Base-by-base conservation (phyloP, 1,284 basidiomycete species). In the Ceratobasidium sp. region DNA sequence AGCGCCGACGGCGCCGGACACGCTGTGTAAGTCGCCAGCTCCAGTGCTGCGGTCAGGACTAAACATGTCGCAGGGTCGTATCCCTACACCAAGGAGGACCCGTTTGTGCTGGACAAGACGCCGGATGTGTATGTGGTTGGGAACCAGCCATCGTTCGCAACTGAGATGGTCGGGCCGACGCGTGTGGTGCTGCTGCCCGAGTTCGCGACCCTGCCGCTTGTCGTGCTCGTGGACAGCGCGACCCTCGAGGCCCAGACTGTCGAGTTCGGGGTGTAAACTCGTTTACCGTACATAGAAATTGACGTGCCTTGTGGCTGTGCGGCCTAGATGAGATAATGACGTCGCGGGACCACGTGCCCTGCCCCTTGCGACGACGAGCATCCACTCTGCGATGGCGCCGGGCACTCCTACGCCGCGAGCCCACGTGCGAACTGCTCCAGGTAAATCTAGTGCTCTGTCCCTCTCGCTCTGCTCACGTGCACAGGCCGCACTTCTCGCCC, bases 1-100 rank as follows among this genome's bases (percentile, higher is more conserved):
- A 81, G 97, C 98, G 12, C 98, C 98, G 0, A 99, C 97, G 0
- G 96, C 97, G 16, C 98, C 98, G 16, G 98, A 99, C 85, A 99
- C 98, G 0, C 88, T 99, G 1, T 99, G 89, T 88, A 78, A 81
- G 87, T 83, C 41, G 38, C 5, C 33, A 18, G 52, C 23, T 38
- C 46, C 59, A 12, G 18, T 48, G 7, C 46, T 41, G 12, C 2
- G 55, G 57, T 50, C 38, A 35, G 16, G 46, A 38, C 60, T 64
- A 27, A 70, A 23, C 75, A 18, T 16, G 14, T 30, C 33, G 12
- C 67, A 88, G 88, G 96, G 96, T 98, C 97, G 83, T 97, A 98
- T 84, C 98, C 98, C 10, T 99, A 94, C 86, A 92, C 94, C 70
- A 88, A 91, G 52, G 86, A 87, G 10, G 98, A 99, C 84, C 98